phyloP scores from a whole-genome alignment of 306 rosid species.

The Lagenaria siceraria region DNA sequence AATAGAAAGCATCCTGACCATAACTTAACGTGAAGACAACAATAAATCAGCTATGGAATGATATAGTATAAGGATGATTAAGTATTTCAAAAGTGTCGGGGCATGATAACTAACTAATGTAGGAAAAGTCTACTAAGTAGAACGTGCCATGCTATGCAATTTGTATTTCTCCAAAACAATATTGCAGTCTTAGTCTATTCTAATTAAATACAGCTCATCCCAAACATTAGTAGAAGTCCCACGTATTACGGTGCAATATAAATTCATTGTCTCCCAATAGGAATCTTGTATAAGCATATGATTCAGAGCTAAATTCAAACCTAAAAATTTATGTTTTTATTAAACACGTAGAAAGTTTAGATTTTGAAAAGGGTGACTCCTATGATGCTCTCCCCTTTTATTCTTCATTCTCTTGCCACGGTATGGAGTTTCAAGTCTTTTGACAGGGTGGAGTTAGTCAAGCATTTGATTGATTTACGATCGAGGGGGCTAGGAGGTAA shows the following conservation, averaged over 20 bases:
- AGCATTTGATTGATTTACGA: background rate
- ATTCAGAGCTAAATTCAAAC: background rate
- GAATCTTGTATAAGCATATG: background rate
- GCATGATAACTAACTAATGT: background rate
- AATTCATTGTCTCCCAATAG: background rate
- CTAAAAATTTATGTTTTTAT: background rate
- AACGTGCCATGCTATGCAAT: too few species aligned
- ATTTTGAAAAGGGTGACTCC: background rate
- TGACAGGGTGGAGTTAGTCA: background rate
- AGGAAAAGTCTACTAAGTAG: too few species aligned
- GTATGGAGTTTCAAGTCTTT: background rate
- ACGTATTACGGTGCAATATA: background rate
- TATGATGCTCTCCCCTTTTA: background rate
- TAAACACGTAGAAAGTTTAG: background rate
- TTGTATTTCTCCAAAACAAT: too few species aligned
- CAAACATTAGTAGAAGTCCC: background rate
- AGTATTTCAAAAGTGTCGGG: background rate
- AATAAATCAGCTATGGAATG: background rate
- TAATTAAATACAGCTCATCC: too few species aligned
- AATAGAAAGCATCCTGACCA: background rate
- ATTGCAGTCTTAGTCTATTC: too few species aligned
- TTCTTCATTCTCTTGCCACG: background rate
- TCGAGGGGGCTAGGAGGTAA: background rate
- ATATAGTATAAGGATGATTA: background rate
- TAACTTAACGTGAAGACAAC: background rate